phyloP scores from a whole-genome alignment of 176 grass and related monocot genomes.

The Cenchrus fungigraminus region DNA sequence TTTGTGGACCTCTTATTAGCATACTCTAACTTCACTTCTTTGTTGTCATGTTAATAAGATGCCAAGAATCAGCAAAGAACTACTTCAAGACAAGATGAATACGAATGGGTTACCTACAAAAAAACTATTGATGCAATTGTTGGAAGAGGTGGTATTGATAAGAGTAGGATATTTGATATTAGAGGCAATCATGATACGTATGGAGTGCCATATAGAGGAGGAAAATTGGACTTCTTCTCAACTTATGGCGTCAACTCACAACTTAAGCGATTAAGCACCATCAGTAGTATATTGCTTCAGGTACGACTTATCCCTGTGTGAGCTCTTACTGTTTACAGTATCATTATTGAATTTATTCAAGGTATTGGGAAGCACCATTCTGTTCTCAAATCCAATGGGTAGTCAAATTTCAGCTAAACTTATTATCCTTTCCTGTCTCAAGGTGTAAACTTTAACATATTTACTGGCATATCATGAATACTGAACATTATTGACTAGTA shows the following conservation, averaged over 20 bases:
- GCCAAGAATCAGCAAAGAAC: slow-evolving; percentile 76
- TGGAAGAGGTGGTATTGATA: slow-evolving; percentile 55
- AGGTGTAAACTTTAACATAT: slow-evolving; percentile 24
- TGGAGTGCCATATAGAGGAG: slow-evolving; percentile 77
- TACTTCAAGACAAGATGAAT: slow-evolving; percentile 75
- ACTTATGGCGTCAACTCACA: slow-evolving; percentile 75
- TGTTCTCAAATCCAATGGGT: not conserved
- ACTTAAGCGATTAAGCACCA: slow-evolving; percentile 58
- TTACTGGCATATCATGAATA: slow-evolving; percentile 34
- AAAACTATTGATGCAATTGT: slow-evolving; percentile 69
- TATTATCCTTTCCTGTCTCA: not conserved
- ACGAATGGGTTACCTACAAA: slow-evolving; percentile 82
- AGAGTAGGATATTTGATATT: slow-evolving; percentile 85
- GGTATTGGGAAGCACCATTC: not conserved
- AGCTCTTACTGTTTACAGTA: not conserved
- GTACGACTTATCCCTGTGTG: slow-evolving; percentile 46
- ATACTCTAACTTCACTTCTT: slow-evolving; percentile 32
- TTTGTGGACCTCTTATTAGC: not conserved
- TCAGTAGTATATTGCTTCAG: slow-evolving; percentile 84
- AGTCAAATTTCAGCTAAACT: not conserved
- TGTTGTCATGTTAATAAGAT: slow-evolving; percentile 56
- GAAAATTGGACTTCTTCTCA: slow-evolving; percentile 79
- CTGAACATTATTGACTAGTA: slow-evolving; percentile 17
- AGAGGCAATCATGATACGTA: slow-evolving; percentile 99
- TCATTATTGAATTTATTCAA: slow-evolving; percentile 5